These are phyloP conservation scores for Combretum micranthum DNA, from an alignment of 345 rosid genomes.

Conservation along the genomic window DNA sequence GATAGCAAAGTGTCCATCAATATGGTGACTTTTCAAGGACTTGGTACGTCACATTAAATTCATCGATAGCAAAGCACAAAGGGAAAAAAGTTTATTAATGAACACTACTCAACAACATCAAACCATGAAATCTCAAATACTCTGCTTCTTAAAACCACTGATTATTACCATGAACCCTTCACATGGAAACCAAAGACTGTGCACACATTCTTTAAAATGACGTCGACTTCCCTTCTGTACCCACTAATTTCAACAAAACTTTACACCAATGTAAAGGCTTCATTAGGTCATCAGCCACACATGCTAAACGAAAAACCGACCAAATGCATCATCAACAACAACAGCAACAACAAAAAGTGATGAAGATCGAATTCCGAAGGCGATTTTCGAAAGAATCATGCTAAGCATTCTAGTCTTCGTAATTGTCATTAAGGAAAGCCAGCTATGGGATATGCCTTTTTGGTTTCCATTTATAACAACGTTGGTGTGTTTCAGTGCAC, in stretches of 20 bases:
- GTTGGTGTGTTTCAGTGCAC: slow-evolving; percentile 51
- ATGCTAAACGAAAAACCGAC: too few species aligned
- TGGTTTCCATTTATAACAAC: slow-evolving; percentile 54
- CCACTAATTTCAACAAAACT: slow-evolving; percentile 3
- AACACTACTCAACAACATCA: neutral
- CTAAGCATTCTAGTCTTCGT: slow-evolving; percentile 14
- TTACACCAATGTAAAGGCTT: slow-evolving; percentile 11
- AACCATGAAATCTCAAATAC: neutral
- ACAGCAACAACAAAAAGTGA: slow-evolving; percentile 4
- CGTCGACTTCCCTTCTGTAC: slow-evolving; percentile 1
- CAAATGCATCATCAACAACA: neutral
- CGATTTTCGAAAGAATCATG: slow-evolving; percentile 12
- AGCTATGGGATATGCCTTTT: slow-evolving; percentile 47
- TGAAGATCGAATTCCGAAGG: slow-evolving; percentile 15
- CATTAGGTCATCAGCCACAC: slow-evolving; percentile 1
- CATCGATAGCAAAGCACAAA: too few species aligned
- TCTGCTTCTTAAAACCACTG: neutral
- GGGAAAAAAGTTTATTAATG: too few species aligned
- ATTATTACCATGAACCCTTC: slow-evolving; percentile 1
- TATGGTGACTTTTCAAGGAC: too few species aligned
- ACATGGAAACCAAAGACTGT: neutral
- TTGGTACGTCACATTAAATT: too few species aligned
- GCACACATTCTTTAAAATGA: neutral
- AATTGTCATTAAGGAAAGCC: slow-evolving; percentile 27
- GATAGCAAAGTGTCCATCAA: too few species aligned